Percentiles rank a stretch among this genome's conserved stretches.
phyloP scores from a whole-genome alignment of 1,284 basidiomycete species.

The Erythrobasidium hasegawianum region DNA sequence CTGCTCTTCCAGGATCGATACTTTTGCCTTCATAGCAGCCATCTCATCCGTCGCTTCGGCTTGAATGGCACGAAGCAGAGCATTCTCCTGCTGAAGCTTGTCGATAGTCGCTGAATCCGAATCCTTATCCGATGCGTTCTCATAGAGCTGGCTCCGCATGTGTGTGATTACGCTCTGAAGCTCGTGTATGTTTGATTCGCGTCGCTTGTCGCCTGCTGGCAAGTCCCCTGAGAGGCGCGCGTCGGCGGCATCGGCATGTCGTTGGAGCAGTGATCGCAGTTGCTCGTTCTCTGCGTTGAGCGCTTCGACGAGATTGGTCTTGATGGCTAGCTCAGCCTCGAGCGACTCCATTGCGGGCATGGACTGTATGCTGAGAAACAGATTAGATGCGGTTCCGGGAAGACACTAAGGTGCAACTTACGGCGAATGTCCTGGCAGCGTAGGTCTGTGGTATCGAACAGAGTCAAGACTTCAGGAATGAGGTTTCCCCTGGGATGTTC shows the following conservation, averaged over 20 bases:
- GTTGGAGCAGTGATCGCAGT: conserved; percentile 18
- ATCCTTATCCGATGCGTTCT: conserved; percentile 7
- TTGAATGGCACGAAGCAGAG: conserved; percentile 34
- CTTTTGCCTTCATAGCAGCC: conserved; percentile 5
- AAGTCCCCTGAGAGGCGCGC: background rate
- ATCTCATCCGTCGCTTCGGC: conserved; percentile 37
- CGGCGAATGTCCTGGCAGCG: too few relatives aligned
- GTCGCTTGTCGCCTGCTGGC: conserved; percentile 10
- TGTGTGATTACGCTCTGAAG: conserved; percentile 18
- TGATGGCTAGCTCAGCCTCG: conserved; percentile 28
- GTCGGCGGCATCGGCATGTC: conserved; percentile 14
- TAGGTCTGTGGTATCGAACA: too few relatives aligned
- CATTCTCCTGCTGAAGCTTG: conserved; percentile 34
- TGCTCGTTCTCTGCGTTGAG: conserved; percentile 30
- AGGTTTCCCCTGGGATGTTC: too few relatives aligned
- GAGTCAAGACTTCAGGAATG: too few relatives aligned
- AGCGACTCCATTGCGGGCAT: background rate
- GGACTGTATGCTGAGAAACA: too few relatives aligned
- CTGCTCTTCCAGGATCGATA: conserved; percentile 25
- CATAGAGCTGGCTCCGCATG: conserved; percentile 23
- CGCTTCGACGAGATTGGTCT: conserved; percentile 23
- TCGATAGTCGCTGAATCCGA: conserved; percentile 5
- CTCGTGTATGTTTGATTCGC: conserved; percentile 28
- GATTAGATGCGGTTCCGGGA: too few relatives aligned
- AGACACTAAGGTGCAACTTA: too few relatives aligned